phyloP scores from a whole-genome alignment of 2,329 filamentous ascomycete species.

The Aurifilum marmelostoma region DNA sequence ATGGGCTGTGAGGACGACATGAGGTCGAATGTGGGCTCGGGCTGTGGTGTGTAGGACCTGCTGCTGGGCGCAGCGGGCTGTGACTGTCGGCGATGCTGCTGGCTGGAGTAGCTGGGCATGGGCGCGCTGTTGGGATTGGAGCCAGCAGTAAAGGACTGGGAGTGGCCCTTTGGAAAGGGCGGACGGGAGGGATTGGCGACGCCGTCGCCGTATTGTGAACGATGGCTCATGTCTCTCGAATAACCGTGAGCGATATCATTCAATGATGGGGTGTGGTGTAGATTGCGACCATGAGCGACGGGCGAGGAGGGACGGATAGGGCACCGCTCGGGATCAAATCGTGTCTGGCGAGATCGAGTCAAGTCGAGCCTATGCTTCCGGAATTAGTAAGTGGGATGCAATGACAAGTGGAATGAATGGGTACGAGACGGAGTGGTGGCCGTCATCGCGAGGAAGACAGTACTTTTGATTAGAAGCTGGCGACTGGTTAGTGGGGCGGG shows the following conservation, averaged over 20 bases:
- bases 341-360: not conserved
- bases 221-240: slow-evolving; percentile 26
- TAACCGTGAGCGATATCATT: not conserved
- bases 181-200: slow-evolving; percentile 28
- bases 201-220: slow-evolving; percentile 27
- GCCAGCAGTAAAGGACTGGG: slow-evolving; percentile 29
- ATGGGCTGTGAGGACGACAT: slow-evolving; percentile 28
- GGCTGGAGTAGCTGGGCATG: slow-evolving; percentile 26
- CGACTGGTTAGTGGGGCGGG: slow-evolving; percentile 22
- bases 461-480: slow-evolving; percentile 27
- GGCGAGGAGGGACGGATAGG: not conserved
- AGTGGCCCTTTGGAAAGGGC: slow-evolving; percentile 23
- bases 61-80: slow-evolving; percentile 23
- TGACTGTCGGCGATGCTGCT: slow-evolving; percentile 25
- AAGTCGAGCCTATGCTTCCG: slow-evolving; percentile 19
- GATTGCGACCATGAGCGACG: slow-evolving; percentile 7
- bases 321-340: not conserved
- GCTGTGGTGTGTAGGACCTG: slow-evolving; percentile 27
- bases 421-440: slow-evolving; percentile 24
- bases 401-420: slow-evolving; percentile 13
- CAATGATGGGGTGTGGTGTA: slow-evolving; percentile 4
- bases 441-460: slow-evolving; percentile 19
- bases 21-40: slow-evolving; percentile 29
- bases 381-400: slow-evolving; percentile 29
- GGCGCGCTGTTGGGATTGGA: slow-evolving; percentile 30